These are phyloP conservation scores for Sphaerulina vaccinii DNA, from an alignment of 2,329 filamentous ascomycete genomes.

Conservation along the genomic window DNA sequence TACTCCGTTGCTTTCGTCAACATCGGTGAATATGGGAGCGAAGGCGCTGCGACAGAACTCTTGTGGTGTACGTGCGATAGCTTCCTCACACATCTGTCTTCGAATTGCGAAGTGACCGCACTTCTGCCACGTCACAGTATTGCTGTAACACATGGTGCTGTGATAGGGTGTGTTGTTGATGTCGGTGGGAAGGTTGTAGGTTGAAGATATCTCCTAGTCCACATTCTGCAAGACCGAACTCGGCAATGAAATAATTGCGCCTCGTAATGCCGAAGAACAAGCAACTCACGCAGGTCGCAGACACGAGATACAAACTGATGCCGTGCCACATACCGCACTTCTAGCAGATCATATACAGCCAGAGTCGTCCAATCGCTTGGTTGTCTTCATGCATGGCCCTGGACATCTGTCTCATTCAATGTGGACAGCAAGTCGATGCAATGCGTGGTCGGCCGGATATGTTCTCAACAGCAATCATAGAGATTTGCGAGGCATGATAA, in stretches of 20 bases:
- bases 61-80: slow-evolving; percentile 12
- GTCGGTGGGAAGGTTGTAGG: neutral
- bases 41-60: slow-evolving; percentile 18
- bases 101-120: slow-evolving; percentile 23
- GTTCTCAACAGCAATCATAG: too few species aligned
- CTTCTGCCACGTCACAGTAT: slow-evolving; percentile 22
- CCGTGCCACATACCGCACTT: neutral
- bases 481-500: too few species aligned
- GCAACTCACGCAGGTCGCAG: neutral
- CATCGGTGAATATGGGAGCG: slow-evolving; percentile 21
- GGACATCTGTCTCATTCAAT: too few species aligned
- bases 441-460: too few species aligned
- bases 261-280: neutral
- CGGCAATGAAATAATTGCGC: neutral
- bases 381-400: too few species aligned
- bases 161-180: neutral
- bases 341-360: neutral
- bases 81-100: slow-evolving; percentile 20
- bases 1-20: slow-evolving; percentile 16
- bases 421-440: too few species aligned
- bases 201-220: too few species aligned
- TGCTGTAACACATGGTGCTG: slow-evolving; percentile 23
- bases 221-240: neutral
- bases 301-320: neutral
- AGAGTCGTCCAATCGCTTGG: too few species aligned